phyloP scores from a whole-genome alignment of 768 basidiomycete genomes.

The Tulasnella sp. region DNA sequence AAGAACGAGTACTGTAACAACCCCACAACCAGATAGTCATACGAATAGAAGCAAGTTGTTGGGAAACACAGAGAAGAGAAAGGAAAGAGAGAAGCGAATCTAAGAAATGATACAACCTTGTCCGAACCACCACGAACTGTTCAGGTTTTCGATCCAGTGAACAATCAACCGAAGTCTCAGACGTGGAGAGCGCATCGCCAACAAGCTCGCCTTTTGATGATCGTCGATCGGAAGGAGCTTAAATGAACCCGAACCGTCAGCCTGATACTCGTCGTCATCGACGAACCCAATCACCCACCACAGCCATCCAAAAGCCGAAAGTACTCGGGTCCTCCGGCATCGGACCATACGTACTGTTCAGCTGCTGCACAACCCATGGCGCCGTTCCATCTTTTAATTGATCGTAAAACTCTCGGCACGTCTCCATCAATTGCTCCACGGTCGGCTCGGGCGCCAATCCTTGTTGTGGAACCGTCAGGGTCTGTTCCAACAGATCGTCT shows the following conservation, averaged over 20 bases:
- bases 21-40: not conserved
- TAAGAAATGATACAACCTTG: constrained; percentile 38
- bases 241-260: not conserved
- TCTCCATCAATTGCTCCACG: constrained; percentile 60
- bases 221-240: constrained; percentile 87
- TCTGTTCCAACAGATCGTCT: constrained; percentile 43
- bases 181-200: constrained; percentile 77
- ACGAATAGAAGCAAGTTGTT: too few relatives aligned
- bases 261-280: not conserved
- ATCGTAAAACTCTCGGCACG: constrained; percentile 63
- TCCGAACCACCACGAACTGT: constrained; percentile 56
- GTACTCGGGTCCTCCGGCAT: constrained; percentile 73
- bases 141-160: constrained; percentile 89
- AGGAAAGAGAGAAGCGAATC: not conserved
- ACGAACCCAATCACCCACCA: constrained; percentile 48
- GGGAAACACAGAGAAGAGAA: not conserved
- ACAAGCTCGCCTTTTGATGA: constrained; percentile 81
- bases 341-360: constrained; percentile 75
- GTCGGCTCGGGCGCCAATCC: constrained; percentile 45
- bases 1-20: not conserved
- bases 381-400: constrained; percentile 71
- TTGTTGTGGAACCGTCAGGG: constrained; percentile 23
- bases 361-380: constrained; percentile 90
- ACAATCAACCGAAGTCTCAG: constrained; percentile 83
- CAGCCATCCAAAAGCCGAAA: constrained; percentile 90